Percentiles rank a stretch among this genome's conserved stretches.
Conservation (phyloP, 805 yeast species). For the Saturnispora kantuleensis region DNA sequence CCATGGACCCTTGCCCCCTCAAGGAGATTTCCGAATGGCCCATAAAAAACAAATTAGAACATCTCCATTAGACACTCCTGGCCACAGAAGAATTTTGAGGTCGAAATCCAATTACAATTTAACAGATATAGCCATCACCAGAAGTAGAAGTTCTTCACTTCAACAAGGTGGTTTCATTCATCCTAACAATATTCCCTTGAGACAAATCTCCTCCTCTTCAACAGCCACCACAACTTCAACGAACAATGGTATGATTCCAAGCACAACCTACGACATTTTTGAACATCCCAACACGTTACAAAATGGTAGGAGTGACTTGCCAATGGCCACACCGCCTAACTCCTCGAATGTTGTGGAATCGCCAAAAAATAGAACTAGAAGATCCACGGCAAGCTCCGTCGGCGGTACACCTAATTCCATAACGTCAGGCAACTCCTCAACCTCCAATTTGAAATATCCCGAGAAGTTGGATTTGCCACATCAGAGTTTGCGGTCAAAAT, state of each 20-base stretch:
- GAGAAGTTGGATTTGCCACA: slow-evolving; percentile 25
- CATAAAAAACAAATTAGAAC: not conserved
- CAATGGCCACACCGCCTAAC: slow-evolving; percentile 9
- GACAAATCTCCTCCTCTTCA: slow-evolving; percentile 1
- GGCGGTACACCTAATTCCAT: not conserved
- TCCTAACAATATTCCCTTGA: not conserved
- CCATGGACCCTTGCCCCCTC: no score
- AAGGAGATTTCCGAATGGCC: no score
- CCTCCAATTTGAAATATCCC: slow-evolving; percentile 17
- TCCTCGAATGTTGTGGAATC: slow-evolving; percentile 1
- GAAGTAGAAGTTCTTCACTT: slow-evolving; percentile 6
- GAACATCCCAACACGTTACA: no score
- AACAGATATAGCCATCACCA: slow-evolving; percentile 38
- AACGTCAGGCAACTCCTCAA: slow-evolving; percentile 7
- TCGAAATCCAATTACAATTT: slow-evolving; percentile 46
- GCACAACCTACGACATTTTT: not conserved
- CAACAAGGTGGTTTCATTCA: not conserved
- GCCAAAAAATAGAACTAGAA: slow-evolving; percentile 1
- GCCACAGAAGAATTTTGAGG: slow-evolving; percentile 21
- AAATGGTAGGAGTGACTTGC: not conserved
- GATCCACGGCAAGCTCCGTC: slow-evolving; percentile 1
- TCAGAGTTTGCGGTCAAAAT: slow-evolving; percentile 27
- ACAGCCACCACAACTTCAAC: not conserved
- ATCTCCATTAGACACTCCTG: slow-evolving; percentile 8
- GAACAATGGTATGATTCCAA: no score